Evolutionary conservation across 2,329 filamentous ascomycete genomes (phyloP), one percentile per base, ranked within the genome.

Genomic region (Xylaria arbuscula): DNA sequence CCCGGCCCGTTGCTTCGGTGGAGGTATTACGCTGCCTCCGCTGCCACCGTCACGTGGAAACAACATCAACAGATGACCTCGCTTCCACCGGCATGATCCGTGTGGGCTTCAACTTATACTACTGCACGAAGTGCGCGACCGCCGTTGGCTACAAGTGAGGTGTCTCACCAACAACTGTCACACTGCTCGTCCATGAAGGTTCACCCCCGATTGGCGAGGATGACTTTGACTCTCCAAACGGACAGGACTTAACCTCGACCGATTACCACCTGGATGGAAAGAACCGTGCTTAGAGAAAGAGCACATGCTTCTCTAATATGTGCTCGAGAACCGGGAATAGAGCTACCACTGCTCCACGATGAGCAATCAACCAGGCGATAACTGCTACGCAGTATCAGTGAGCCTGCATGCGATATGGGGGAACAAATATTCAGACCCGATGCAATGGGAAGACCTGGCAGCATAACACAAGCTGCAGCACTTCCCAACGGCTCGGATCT

Each of bases 91-190:
- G 88, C 70, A 91, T 91, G 88, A 85, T 91, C 15, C 84, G 86
- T 74, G 88, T 90, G 70, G 87, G 88, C 1, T 86, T 87, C 78
- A 89, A 89, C 78, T 85, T 90, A 69, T 90, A 90, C 81, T 90
- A 91, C 79, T 90, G 89, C 80, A 83, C 86, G 67, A 84, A 87
- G 42, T 91, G 89, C 76, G 89, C 89, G 68, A 86, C 85, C 76
- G 87, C 88, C 77, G 87, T 89, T 38, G 89, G 88, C 73, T 90
- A 89, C 79, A 87, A 85, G 77, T 90, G 85, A 86, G 74, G 45
- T 5, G 10, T 15, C 17, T 8, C 13, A 22, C 22, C 15, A 56
- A 24, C 17, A 22, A 17, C 2, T 19, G 47, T 40, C 22, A 38
- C 56, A 61, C 47, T 19, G 28, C 11, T 61, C 34, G 50, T 48